Base-by-base conservation (phyloP, 106 monocot genomes). In the Dioscorea alata region DNA sequence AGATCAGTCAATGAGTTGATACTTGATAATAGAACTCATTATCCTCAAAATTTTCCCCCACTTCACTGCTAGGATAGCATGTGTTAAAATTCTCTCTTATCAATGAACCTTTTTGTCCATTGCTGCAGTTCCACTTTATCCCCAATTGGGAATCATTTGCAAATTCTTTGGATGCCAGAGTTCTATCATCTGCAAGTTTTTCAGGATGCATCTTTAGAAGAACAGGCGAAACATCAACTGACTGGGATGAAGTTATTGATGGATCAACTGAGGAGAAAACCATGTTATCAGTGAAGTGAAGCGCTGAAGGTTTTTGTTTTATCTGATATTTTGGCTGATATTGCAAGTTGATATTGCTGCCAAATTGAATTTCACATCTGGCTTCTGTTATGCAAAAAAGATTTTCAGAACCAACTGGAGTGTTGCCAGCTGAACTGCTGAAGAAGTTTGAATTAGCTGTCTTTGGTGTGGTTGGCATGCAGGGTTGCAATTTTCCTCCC, bases 401-500 rank as follows among this genome's bases (percentile, higher is more conserved):
- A 8, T 42, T 42, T 42, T 10, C 42, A 42, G 42, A 42, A 42
- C 42, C 10, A 42, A 42, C 2, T 3, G 9, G 42, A 42, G 42
- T 42, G 42, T 42, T 42, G 42, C 0, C 42, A 42, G 42, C 10
- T 6, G 42, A 42, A 42, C 0, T 42, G 42, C 42, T 42, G 42
- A 42, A 42, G 42, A 42, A 8, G 5, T 42, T 42, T 42, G 42
- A 42, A 42, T 42, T 42, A 10, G 0, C 10, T 8, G 42, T 42
- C 42, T 42, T 71, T 23, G 76, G 79, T 49, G 86, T 16, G 9
- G 54, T 4, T 42, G 42, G 81, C 7, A 80, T 61, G 82, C 88
- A 86, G 12, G 96, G 86, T 19, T 92, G 9, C 42, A 92, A 42
- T 88, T 88, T 75, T 48, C 84, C 84, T 79, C 89, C 87, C 56